Base-by-base conservation (phyloP, 768 basidiomycete genomes). In the Daedaleopsis sinensis region DNA sequence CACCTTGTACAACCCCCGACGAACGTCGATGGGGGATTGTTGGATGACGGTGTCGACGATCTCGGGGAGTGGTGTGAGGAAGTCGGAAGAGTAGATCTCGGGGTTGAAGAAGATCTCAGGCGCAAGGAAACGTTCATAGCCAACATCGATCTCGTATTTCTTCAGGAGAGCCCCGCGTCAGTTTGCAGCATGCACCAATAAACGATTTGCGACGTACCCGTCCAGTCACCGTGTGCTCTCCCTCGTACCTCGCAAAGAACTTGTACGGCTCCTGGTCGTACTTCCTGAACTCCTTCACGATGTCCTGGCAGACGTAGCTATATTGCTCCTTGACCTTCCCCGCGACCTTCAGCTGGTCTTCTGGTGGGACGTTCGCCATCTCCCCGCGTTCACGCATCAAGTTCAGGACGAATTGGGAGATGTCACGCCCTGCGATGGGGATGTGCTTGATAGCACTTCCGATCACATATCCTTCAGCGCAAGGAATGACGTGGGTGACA, bases 91-190 rank as follows among this genome's bases (percentile, higher is more conserved):
- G 75, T 91, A 92, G 67, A 99, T 98, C 75, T 99, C 96, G 15
- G 97, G 97, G 78, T 98, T 98, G 84, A 98, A 98, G 80, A 98
- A 98, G 70, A 98, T 97, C 75, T 98, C 97, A 6, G 97, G 96
- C 6, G 96, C 97, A 55, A 98, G 87, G 85, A 99, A 99, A 24
- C 97, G 94, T 75, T 98, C 97, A 76, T 98, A 98, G 19, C 97
- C 97, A 59, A 99, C 87, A 69, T 99, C 96, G 51, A 98, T 79
- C 19, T 82, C 75, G 78, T 99, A 98, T 91, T 94, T 93, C 95
- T 58, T 27, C 38, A 62, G 63, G 49, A n/a, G 44, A 35, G 47
- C 39, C 27, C 39, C 18, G 10, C 39, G 37, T 35, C 11, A 48
- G 6, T 3, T 15, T 15, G 21, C 42, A 18, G 15, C 16, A 24